Base-by-base conservation (phyloP, 306 rosid species). In the Trifolium dubium region DNA sequence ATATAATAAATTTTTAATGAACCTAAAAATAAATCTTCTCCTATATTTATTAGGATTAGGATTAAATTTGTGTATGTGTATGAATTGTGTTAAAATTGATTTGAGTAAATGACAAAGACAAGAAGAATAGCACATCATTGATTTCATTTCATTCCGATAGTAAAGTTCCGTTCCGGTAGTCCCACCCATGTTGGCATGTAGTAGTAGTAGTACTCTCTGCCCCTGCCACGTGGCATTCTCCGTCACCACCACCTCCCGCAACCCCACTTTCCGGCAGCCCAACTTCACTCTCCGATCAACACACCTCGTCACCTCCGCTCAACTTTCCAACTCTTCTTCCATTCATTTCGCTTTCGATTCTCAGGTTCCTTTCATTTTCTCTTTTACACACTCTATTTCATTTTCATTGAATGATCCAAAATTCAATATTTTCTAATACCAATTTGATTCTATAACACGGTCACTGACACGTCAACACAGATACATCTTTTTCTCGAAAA, bases 141-240 rank as follows among this genome's bases (percentile, higher is more conserved):
- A 61, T 61, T n/a, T 39, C 4, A 10, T 18, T 35, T 8, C 18
- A 37, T 37, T 35, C 10, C 7, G n/a, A 60, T 4, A 32, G 31
- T 69, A 55, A 77, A 54, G 12, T 72, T 53, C 51, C 10, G 12
- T 72, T 53, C 51, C 10, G 6, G 19, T 17, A 8, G 13, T 3
- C 55, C 64, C 56, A n/a, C 31, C 70, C 64, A 72, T 72, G 90
- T 82, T 84, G 84, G 90, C 85, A 82, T 77, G 92, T 65, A 37
- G 46, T 78, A 44, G 92, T 65, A 37, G 46, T 78, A 44, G 15
- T 37, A 7, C 40, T 12, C 73, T 84, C 67, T 75, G 58, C 80
- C 70, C 79, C 78, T 91, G 92, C 84, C 87, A 83, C 82, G 67
- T 84, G 86, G 88, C 85, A 69, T 78, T 72, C 71, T 51, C 80